Base-by-base conservation (phyloP, 202 grass and related monocot species). In the Miscanthus sacchariflorus region DNA sequence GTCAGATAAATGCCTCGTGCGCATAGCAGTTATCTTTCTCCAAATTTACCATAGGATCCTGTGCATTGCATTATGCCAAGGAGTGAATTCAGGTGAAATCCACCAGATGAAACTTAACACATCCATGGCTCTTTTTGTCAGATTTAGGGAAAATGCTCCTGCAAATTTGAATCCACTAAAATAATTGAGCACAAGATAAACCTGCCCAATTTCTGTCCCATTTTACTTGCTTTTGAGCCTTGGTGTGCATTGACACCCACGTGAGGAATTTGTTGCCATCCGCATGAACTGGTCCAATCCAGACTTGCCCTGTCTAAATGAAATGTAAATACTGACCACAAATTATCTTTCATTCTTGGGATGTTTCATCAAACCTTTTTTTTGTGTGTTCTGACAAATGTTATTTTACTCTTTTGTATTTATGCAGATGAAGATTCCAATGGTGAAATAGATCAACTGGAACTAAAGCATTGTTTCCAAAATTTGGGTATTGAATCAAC, bases 381-480 rank as follows among this genome's bases (percentile, higher is more conserved):
- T 83, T 46, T 45, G 28, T 13, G 52, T 80, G 27, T 59, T 64
- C 9, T 63, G 66, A 75, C 14, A 74, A 70, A 65, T 78, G 9
- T 27, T 11, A 10, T 52, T 64, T 45, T 83, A 30, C 28, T 30
- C 28, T 30, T 30, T 30, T 30, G 3, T 50, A 23, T 70, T 74
- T 80, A 14, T 83, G 17, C 83, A 99, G 97, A 99, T 85, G 97
- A 99, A 93, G 97, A 99, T 92, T 96, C 94, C 58, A 99, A 99
- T 88, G 97, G 94, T 87, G 94, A 92, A 81, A 99, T 99, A 93
- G 97, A 99, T 88, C 94, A 89, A 78, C 71, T 82, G 78, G 97
- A 99, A 85, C 82, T 99, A 19, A 95, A 92, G 42, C 87, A 89
- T 86, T 99, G 97, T 85, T 99, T 99, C 74, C 94, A 99, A 87